Evolutionary conservation across 257 asterid species (phyloP).

Genomic region (Solanum sejunctum): DNA sequence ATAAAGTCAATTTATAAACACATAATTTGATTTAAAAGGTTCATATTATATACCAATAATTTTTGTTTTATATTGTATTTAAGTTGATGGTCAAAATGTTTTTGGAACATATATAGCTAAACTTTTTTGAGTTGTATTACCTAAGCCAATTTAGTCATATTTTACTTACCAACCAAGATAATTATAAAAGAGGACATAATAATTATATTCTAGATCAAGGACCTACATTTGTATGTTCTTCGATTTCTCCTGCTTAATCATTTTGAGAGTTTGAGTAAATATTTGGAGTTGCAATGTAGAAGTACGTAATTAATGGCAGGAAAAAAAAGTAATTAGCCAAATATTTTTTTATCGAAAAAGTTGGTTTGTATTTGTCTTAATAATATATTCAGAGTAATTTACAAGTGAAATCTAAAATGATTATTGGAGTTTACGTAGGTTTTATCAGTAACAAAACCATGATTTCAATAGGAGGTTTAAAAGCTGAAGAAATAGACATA

Average conservation of each 20-base stretch:
- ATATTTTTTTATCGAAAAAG: background rate
- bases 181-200: background rate
- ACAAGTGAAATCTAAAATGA: background rate
- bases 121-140: background rate
- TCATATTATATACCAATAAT: background rate
- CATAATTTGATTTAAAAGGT: background rate
- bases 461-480: no score
- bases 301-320: background rate
- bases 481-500: no score
- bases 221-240: background rate
- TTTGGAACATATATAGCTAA: background rate
- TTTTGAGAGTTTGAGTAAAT: background rate
- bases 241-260: background rate
- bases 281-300: background rate
- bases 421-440: rapidly evolving
- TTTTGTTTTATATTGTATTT: background rate
- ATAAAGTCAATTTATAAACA: background rate
- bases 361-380: background rate
- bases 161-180: background rate
- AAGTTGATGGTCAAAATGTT: background rate
- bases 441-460: no score
- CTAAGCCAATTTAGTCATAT: background rate
- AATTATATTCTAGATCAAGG: background rate
- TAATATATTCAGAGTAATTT: background rate
- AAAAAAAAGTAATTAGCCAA: background rate